A percentile compares a stretch with the other conserved stretches of the same genome.
phyloP scores from a whole-genome alignment of 768 basidiomycete species.

The Leucocoprinus leucothites region DNA sequence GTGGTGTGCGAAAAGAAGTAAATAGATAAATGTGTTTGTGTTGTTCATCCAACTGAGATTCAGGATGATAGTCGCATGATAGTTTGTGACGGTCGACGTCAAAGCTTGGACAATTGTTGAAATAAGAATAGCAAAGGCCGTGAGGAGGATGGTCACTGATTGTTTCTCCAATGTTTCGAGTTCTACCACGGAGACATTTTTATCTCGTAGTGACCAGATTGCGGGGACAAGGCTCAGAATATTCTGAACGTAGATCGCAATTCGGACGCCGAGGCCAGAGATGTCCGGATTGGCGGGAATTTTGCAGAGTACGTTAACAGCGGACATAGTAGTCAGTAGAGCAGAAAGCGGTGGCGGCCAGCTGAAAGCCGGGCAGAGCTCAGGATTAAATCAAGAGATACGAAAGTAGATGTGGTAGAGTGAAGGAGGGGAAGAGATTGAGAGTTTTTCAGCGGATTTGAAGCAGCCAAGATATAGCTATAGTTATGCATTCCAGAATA shows the following conservation, averaged over 20 bases:
- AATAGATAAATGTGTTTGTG: constrained; percentile 15
- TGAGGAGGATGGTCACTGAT: constrained; percentile 18
- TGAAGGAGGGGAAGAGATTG: too few species aligned
- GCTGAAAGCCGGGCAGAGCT: too few species aligned
- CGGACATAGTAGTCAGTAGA: too few species aligned
- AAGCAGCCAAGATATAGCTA: too few species aligned
- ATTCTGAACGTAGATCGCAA: constrained; percentile 24
- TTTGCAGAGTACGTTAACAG: background rate
- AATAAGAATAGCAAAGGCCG: constrained; percentile 23
- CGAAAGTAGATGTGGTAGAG: too few species aligned
- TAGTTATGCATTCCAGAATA: too few species aligned
- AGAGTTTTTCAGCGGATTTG: too few species aligned
- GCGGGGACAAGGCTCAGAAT: constrained; percentile 22
- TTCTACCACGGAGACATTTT: constrained; percentile 18
- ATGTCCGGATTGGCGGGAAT: constrained; percentile 5
- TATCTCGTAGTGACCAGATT: constrained; percentile 17
- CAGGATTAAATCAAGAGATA: too few species aligned
- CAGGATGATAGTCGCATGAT: constrained; percentile 22
- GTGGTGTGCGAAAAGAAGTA: constrained; percentile 4
- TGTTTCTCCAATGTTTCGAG: constrained; percentile 15
- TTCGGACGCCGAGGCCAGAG: constrained; percentile 23
- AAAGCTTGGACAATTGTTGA: constrained; percentile 21
- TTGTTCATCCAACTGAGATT: constrained; percentile 26
- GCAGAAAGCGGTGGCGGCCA: too few species aligned
- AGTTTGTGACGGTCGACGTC: constrained; percentile 11